These are phyloP conservation scores for Acacia concinna DNA, from an alignment of 331 rosid genomes.

Conservation along the genomic window DNA sequence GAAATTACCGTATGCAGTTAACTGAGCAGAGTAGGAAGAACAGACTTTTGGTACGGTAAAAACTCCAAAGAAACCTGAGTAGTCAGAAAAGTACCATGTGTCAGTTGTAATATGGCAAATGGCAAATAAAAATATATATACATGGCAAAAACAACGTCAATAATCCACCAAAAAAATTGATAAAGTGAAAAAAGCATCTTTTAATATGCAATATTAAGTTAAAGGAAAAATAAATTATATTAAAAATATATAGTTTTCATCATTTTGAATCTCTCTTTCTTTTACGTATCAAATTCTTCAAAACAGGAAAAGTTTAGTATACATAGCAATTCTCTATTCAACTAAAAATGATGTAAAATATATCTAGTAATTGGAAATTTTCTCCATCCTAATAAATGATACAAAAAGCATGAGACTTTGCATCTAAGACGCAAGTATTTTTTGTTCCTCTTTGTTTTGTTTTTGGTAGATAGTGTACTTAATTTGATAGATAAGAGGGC, in stretches of 20 bases:
- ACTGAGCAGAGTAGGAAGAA: constrained; percentile 68
- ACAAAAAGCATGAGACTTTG: background rate
- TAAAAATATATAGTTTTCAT: background rate
- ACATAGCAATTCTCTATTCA: background rate
- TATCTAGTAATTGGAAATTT: no score
- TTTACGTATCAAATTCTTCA: background rate
- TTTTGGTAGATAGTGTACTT: no score
- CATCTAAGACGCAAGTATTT: background rate
- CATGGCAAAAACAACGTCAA: background rate
- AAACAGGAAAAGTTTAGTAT: background rate
- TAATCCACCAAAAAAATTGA: background rate
- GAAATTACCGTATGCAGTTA: constrained; percentile 76
- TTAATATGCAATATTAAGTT: background rate
- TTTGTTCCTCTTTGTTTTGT: background rate
- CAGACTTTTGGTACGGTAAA: constrained; percentile 83
- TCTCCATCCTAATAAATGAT: background rate
- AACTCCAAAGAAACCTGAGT: constrained; percentile 88
- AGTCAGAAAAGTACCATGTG: constrained; percentile 1
- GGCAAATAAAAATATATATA: no score
- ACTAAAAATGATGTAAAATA: background rate
- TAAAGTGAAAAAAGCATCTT: background rate
- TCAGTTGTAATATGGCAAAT: background rate
- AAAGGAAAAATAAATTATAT: background rate
- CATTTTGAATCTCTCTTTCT: no score
- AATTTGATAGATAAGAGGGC: no score